These are phyloP conservation scores for Glycyrrhiza uralensis DNA, from an alignment of 306 rosid genomes.

Conservation along the genomic window DNA sequence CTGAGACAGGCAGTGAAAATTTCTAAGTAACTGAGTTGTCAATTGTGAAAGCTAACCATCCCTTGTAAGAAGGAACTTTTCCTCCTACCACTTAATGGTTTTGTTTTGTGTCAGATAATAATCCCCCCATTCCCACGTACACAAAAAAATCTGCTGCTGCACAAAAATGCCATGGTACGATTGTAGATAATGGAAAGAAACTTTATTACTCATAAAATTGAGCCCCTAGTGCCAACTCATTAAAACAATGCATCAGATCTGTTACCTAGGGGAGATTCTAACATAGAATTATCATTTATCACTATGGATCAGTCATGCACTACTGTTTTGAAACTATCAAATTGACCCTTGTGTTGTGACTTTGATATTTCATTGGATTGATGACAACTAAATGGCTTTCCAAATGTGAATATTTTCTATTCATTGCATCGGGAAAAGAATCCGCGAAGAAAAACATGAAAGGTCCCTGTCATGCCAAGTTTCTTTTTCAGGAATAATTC, in stretches of 20 bases:
- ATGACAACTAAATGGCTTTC: background rate
- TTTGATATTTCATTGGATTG: background rate
- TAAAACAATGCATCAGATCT: background rate
- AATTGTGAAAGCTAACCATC: too few relatives aligned
- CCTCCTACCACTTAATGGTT: too few relatives aligned
- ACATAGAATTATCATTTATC: conserved; percentile 18
- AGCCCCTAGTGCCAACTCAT: background rate
- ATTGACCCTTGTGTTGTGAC: conserved; percentile 2
- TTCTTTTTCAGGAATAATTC: conserved; percentile 33
- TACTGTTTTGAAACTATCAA: conserved; percentile 21
- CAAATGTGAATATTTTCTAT: background rate
- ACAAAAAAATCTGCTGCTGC: background rate
- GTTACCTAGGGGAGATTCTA: background rate
- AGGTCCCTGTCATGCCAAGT: conserved; percentile 17
- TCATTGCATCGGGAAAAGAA: conserved; percentile 10
- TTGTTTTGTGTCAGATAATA: background rate
- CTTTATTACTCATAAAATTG: background rate
- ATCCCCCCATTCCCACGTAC: background rate
- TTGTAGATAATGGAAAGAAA: conserved; percentile 3
- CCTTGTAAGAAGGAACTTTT: too few relatives aligned
- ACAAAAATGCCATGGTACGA: background rate
- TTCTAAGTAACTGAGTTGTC: too few relatives aligned
- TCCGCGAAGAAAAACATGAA: too few relatives aligned
- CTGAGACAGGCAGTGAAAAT: too few relatives aligned
- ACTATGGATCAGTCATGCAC: background rate